Percentiles rank a stretch among this genome's conserved stretches.
Conservation (phyloP, 352 stramenopile genomes). For the Pythium plurisporium region DNA sequence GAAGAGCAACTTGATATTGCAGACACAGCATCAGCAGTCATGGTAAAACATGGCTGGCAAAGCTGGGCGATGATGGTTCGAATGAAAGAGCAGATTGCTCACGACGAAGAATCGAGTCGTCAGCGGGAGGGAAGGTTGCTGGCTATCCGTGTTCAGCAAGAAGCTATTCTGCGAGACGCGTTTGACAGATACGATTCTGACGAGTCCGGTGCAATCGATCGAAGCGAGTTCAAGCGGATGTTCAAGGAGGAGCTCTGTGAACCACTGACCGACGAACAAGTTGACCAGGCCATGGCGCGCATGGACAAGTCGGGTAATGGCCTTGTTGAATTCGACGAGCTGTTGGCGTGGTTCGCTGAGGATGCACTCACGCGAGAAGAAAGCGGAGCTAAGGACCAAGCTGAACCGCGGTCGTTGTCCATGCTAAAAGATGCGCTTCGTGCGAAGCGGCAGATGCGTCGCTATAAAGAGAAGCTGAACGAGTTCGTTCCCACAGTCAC, state of each 20-base stretch:
- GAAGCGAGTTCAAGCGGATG: slow-evolving; percentile 34
- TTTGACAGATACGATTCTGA: slow-evolving; percentile 43
- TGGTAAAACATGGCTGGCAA: slow-evolving; percentile 28
- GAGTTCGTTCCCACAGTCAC: slow-evolving; percentile 22
- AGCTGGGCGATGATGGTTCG: neutral
- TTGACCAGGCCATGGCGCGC: slow-evolving; percentile 26
- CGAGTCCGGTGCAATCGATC: slow-evolving; percentile 35
- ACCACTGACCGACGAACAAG: slow-evolving; percentile 30
- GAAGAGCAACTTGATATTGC: no score
- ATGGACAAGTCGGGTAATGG: slow-evolving; percentile 48
- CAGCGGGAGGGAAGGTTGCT: slow-evolving; percentile 26
- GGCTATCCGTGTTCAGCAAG: slow-evolving; percentile 32
- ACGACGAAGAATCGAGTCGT: slow-evolving; percentile 12
- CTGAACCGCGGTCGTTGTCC: slow-evolving; percentile 7
- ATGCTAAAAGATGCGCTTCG: slow-evolving; percentile 37
- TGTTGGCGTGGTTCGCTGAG: slow-evolving; percentile 37
- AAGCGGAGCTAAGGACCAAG: neutral
- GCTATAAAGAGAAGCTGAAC: slow-evolving; percentile 39
- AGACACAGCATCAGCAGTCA: slow-evolving; percentile 8
- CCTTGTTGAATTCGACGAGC: slow-evolving; percentile 38
- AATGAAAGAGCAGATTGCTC: neutral
- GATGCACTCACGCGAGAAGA: slow-evolving; percentile 25
- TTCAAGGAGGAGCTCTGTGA: slow-evolving; percentile 45
- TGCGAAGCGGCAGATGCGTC: slow-evolving; percentile 36
- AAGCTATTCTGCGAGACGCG: slow-evolving; percentile 37